These are phyloP conservation scores for Cryphonectria carpinicola DNA, from an alignment of 2,329 filamentous ascomycete genomes.

Conservation along the genomic window DNA sequence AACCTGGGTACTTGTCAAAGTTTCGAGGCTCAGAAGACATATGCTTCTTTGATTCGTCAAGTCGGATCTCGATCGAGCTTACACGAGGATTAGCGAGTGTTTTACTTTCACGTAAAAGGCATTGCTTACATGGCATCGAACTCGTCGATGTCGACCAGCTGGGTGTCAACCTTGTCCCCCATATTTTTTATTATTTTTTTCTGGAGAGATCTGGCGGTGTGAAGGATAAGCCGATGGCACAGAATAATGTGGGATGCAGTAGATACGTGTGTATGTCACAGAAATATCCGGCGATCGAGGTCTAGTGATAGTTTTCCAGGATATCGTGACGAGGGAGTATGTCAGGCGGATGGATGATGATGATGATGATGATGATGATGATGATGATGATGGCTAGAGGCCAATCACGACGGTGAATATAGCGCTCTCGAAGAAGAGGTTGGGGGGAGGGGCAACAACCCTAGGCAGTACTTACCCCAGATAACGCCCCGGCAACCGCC, in stretches of 20 bases:
- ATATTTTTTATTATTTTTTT: neutral
- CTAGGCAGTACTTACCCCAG: neutral
- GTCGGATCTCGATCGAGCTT: constrained; percentile 47
- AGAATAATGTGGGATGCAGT: neutral
- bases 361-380: neutral
- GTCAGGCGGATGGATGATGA: neutral
- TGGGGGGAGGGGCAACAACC: neutral
- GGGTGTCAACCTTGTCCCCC: constrained; percentile 39
- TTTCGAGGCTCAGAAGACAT: neutral
- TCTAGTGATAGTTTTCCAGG: neutral
- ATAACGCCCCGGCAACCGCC: constrained; percentile 4
- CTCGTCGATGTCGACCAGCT: constrained; percentile 54
- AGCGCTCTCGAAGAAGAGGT: neutral
- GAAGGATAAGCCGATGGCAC: neutral
- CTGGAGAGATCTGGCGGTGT: neutral
- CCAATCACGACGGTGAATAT: neutral
- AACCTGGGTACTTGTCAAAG: constrained; percentile 41
- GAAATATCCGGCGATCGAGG: neutral
- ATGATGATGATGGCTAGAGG: neutral
- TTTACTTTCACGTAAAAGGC: neutral
- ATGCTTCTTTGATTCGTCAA: constrained; percentile 19
- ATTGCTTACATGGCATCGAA: constrained; percentile 58
- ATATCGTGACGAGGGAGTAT: neutral
- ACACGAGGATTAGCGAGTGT: neutral
- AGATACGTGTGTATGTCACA: neutral